Base-by-base conservation (phyloP, 495 filamentous ascomycete species). In the Trichoderma gamsii region DNA sequence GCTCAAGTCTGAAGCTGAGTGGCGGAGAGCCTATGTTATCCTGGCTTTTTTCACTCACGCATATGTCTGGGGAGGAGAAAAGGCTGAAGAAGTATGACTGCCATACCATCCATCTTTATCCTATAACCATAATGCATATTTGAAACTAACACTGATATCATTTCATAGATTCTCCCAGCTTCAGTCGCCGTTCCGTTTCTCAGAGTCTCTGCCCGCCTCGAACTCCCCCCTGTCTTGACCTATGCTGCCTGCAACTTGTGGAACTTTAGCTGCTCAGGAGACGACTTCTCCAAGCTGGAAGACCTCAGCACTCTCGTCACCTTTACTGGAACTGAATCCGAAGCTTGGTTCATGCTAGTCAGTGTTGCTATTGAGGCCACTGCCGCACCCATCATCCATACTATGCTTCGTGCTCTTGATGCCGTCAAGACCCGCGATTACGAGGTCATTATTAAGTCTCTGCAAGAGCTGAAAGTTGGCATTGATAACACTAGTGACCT, bases 291-390 rank as follows among this genome's bases (percentile, higher is more conserved):
- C 72, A 81, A 86, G 51, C 81, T 96, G 15, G 83, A 90, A 67
- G 89, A 92, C 69, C 79, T 99, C 11, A 81, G 85, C 15, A 90
- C 91, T 12, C 82, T 93, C 66, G 87, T 89, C 69, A 96, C 95
- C 38, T 93, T 97, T 75, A 97, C 92, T 25, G 94, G 92, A 63
- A 96, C 92, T 1, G 78, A 90, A 4, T 93, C 97, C 77, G 95
- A 99, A 74, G 93, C 95, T 71, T 98, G 95, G 95, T 99, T 99
- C 78, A 97, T 92, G 73, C 78, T 94, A n/a, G 82, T 97, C 64
- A 96, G 92, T 0, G 91, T 97, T 16, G 94, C 94, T 49, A 96
- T 98, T 69, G 94, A 98, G 77, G 90, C 95, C 18, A 82, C 87
- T 27, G 93, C 90, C n/a, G 94, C 86, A 2, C 86, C 86, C 2